Evolutionary conservation across 2,329 filamentous ascomycete species (phyloP), one percentile per base, ranked within the genome.

Genomic region (Nemania abortiva): DNA sequence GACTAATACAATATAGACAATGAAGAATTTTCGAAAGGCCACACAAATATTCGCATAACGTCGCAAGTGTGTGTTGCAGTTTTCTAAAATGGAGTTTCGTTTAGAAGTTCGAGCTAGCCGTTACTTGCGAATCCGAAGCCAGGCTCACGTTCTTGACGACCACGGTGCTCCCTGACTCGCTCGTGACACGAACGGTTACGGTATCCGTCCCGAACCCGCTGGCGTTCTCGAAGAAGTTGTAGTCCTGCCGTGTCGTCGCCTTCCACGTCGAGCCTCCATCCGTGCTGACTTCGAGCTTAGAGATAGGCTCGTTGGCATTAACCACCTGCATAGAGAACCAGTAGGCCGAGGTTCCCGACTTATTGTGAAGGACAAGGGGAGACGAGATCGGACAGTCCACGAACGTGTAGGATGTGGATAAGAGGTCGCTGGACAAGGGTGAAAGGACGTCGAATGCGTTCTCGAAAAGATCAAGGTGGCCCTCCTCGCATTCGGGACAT

Each of bases 221-320:
- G 0, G 80, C 66, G 72, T 89, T 84, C 82, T 91, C 85, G 54
- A 91, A 91, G 80, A 84, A 91, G 82, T 91, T 88, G 77, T 89
- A 89, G 31, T 81, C 78, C 65, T 83, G 78, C 56, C 89, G 82
- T 2, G 80, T 82, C 0, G 89, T 90, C n/a, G 76, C 58, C 77
- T 85, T 77, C 89, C 89, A 91, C 15, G 85, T 87, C 62, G 73
- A 82, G 20, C 89, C 89, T 11, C 86, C 84, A 74, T 91, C 86
- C 20, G 83, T 88, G 67, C 86, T 88, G 66, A 91, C 88, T 72
- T 91, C 88, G 27, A 91, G 82, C 70, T 80, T 83, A 62, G 81
- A 74, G 49, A 91, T 84, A 18, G 84, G 82, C 68, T 87, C 82
- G 76, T 89, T 90, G 74, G 86, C 81, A 79, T 91, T 91, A 74